Evolutionary conservation across 345 rosid genomes (phyloP).

Genomic region (Linum lewisii): DNA sequence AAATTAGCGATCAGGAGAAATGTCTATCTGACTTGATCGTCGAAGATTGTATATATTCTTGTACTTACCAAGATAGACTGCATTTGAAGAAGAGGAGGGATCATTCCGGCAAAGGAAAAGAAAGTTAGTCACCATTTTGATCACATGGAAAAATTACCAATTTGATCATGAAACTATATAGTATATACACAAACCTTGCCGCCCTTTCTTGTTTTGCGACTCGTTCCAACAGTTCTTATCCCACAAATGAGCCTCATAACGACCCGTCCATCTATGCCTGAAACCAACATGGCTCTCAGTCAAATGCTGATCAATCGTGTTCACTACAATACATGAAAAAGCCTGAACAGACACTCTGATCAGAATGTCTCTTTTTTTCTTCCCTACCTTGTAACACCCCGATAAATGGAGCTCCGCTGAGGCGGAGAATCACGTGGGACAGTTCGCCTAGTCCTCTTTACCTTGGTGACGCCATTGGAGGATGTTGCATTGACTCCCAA

Average conservation of each 20-base stretch:
- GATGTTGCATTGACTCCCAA: not conserved
- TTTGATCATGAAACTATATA: not conserved
- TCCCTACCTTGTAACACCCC: slow-evolving; percentile 75
- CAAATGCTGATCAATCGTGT: too few relatives aligned
- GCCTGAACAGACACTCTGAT: too few relatives aligned
- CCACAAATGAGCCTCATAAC: slow-evolving; percentile 84
- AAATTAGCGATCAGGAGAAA: not conserved
- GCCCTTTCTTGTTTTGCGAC: slow-evolving; percentile 70
- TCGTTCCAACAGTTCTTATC: slow-evolving; percentile 86
- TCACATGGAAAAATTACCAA: not conserved
- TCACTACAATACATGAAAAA: not conserved
- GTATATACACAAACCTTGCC: slow-evolving; percentile 42
- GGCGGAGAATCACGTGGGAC: slow-evolving; percentile 85
- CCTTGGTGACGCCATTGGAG: slow-evolving; percentile 30
- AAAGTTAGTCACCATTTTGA: not conserved
- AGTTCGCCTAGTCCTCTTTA: slow-evolving; percentile 66
- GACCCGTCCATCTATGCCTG: slow-evolving; percentile 87
- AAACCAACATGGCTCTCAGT: not conserved
- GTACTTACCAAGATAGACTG: slow-evolving; percentile 24
- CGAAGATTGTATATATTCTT: too few relatives aligned
- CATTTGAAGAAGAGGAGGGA: not conserved
- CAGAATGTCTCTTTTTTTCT: too few relatives aligned
- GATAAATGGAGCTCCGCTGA: slow-evolving; percentile 73
- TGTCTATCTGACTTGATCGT: not conserved
- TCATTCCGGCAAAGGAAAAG: not conserved